Base-by-base conservation (phyloP, 352 stramenopile genomes). In the Thalassiosira mediterranea region DNA sequence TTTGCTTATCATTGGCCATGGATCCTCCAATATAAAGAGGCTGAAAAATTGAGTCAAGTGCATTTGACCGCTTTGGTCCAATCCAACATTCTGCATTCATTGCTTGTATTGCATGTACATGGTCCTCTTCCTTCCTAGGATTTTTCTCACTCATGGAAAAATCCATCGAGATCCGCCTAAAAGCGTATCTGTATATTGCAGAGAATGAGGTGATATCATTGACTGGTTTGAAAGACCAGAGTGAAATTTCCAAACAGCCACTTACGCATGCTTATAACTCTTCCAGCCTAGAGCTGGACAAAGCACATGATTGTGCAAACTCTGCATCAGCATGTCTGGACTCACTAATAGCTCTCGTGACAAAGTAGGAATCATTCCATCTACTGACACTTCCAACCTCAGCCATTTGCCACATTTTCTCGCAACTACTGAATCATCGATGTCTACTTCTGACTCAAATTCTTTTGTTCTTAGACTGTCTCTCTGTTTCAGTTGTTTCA, bases 1-100 rank as follows among this genome's bases (percentile, higher is more conserved):
- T 75, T 10, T 62, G 26, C n/a, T 69, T 58, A 31, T 68, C 65
- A 58, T 69, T 75, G 8, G 65, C 65, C 1, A 75, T 13, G 21
- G 40, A 67, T 0, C 65, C 65, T 54, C 63, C 63, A 28, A 75
- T 52, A 17, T 69, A 75, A 2, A 75, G 40, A 26, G 65, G 65
- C 32, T 60, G 32, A 26, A 69, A 75, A 8, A 69, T 54, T 0
- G 21, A 37, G 58, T 75, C 65, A 32, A 74, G 19, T 48, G 64
- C 34, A 5, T 15, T 46, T 4, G 48, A 62, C 21, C 13, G 26
- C 23, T 57, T 75, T 0, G 65, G 54, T 1, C 65, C 65, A 21
- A 75, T 75, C 65, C 65, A 75, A 47, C 23, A 31, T 61, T 56
- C 26, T 21, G 57, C 19, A n/a, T 44, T 28, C 21, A 75, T 52